A percentile compares a stretch with the other conserved stretches of the same genome.
phyloP scores from a whole-genome alignment of 2,329 filamentous ascomycete species.

The Fonsecaea pedrosoi region DNA sequence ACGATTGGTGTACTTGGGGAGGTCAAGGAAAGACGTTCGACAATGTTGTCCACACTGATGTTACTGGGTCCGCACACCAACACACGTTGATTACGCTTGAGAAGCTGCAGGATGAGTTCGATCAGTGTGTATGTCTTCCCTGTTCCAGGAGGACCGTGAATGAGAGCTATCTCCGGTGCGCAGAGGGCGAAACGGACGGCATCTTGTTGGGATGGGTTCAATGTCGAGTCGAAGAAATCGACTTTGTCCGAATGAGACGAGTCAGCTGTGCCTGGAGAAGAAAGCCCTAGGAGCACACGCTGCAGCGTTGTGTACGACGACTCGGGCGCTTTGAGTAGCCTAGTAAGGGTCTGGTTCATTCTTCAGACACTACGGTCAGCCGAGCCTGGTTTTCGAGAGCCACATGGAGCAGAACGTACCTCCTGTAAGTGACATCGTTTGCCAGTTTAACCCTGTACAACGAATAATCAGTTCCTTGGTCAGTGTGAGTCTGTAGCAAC shows the following conservation, averaged over 20 bases:
- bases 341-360: constrained; percentile 69
- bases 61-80: constrained; percentile 97
- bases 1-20: constrained; percentile 80
- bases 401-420: constrained; percentile 49
- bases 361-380: constrained; percentile 44
- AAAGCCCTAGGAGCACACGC: constrained; percentile 66
- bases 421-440: constrained; percentile 70
- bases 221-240: constrained; percentile 61
- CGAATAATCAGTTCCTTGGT: constrained; percentile 45
- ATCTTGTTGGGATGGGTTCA: constrained; percentile 69
- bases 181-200: constrained; percentile 81
- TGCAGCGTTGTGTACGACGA: constrained; percentile 63
- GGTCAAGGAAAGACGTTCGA: constrained; percentile 75
- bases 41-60: constrained; percentile 97
- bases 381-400: constrained; percentile 21
- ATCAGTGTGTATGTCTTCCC: constrained; percentile 97
- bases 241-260: constrained; percentile 54
- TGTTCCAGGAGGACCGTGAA: constrained; percentile 94
- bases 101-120: constrained; percentile 89
- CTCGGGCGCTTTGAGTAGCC: constrained; percentile 63
- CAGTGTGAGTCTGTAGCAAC: constrained; percentile 14
- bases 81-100: constrained; percentile 74
- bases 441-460: constrained; percentile 65
- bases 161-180: constrained; percentile 80
- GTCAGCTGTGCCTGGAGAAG: constrained; percentile 59